Base-by-base conservation (phyloP, 2,329 filamentous ascomycete genomes). In the Lasiodiplodia gonubiensis region DNA sequence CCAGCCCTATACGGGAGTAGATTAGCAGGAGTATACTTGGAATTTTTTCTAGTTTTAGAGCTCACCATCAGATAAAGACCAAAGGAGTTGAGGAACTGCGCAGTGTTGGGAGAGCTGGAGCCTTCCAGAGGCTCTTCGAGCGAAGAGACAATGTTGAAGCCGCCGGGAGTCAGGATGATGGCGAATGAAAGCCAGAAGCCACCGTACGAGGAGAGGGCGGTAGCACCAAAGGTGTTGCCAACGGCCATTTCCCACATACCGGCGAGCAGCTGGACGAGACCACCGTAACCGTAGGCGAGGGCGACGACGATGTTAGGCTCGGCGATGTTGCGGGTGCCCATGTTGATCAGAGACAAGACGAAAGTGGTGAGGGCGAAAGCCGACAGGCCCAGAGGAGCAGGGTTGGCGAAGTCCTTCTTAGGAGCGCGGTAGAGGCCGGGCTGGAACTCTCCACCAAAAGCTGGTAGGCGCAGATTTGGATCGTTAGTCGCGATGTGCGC, bases 321-420 rank as follows among this genome's bases (percentile, higher is more conserved):
- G 35, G 68, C 68, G 51, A 80, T 72, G 48, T 73, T 74, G 4
- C 73, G 71, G 4, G 78, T 80, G 25, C 74, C 72, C 72, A 81
- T 64, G 73, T 81, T 81, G 73, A 81, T 80, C 27, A 75, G 69
- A 11, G 77, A 79, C 42, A 89, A 81, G 16, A 85, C 80, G 73
- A 89, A 87, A 11, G 86, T 88, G 18, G 86, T 88, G 69, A 86
- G 72, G n/a, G 86, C 85, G 76, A 89, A 88, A 77, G 84, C 85
- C 64, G 85, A 81, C 59, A 87, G 80, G 27, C 85, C 85, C n/a
- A 87, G 78, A 11, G 85, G 85, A 66, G 84, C 84, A 39, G 85
- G 85, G 73, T 87, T 86, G 71, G 82, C 85, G 71, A 85, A 77
- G 70, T 81, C 83, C 73, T 74, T 75, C 65, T 68, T 64, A 21